A percentile compares a stretch with the other conserved stretches of the same genome.
Evolutionary conservation across 2,329 filamentous ascomycete genomes (phyloP).

Genomic region (Tolypocladium guangdongense): DNA sequence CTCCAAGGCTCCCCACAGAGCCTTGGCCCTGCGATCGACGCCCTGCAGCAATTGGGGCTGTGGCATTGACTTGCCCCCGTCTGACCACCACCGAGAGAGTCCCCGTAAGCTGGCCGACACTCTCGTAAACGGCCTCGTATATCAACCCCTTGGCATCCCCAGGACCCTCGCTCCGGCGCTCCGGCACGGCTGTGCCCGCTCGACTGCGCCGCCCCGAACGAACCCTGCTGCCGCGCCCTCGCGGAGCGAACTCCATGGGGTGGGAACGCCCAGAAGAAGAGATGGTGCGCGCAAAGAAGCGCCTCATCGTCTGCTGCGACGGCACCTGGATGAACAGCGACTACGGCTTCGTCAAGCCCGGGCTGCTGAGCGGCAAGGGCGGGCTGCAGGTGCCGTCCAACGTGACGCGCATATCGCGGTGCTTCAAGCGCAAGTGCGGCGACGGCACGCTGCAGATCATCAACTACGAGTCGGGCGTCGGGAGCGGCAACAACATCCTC

Average conservation of each 20-base stretch:
- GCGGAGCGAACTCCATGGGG: not conserved
- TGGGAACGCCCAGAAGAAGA: not conserved
- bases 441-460: constrained; percentile 47
- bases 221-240: too few species aligned
- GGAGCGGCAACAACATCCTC: constrained; percentile 37
- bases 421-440: constrained; percentile 37
- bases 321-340: constrained; percentile 45
- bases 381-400: constrained; percentile 44
- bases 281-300: constrained; percentile 21
- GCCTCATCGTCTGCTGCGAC: constrained; percentile 41
- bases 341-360: constrained; percentile 32
- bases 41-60: not conserved
- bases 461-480: constrained; percentile 51
- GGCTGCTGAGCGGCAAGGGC: constrained; percentile 23
- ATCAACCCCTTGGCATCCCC: not conserved
- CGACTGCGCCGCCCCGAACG: not conserved
- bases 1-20: not conserved
- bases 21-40: not conserved
- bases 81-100: not conserved
- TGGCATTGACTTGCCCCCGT: too few species aligned
- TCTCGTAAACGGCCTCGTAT: not conserved
- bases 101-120: not conserved
- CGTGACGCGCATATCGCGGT: constrained; percentile 48
- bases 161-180: not conserved
- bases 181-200: not conserved